A percentile compares a stretch with the other conserved stretches of the same genome.
These are phyloP conservation scores for Ophiosphaerella herpotricha DNA, from an alignment of 2,329 filamentous ascomycete genomes.

Conservation along the genomic window DNA sequence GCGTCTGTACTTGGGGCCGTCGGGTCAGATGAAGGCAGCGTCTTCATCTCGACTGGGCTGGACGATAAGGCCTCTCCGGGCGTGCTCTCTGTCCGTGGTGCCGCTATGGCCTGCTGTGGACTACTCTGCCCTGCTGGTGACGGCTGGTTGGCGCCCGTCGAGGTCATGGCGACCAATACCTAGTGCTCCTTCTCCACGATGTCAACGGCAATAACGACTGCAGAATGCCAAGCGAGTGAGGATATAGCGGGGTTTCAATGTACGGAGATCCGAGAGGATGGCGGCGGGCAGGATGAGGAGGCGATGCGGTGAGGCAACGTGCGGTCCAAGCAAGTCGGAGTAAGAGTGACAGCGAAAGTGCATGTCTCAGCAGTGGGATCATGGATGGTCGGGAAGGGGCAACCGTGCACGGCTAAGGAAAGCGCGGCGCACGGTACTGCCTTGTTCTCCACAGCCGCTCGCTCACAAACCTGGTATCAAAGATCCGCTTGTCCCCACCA, in stretches of 20 bases:
- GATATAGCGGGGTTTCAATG: constrained; percentile 1
- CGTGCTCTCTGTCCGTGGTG: constrained; percentile 28
- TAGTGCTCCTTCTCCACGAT: constrained; percentile 15
- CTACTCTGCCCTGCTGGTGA: constrained; percentile 29
- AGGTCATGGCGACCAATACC: constrained; percentile 36
- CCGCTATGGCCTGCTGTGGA: constrained; percentile 23
- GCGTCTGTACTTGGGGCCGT: constrained; percentile 20
- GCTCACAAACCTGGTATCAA: constrained; percentile 26
- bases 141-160: constrained; percentile 30
- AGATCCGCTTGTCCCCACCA: constrained; percentile 27
- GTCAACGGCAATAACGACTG: constrained; percentile 26
- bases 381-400: constrained; percentile 17
- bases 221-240: constrained; percentile 19
- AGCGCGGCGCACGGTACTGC: constrained; percentile 17
- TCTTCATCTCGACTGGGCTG: constrained; percentile 43
- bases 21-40: constrained; percentile 27
- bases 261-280: constrained; percentile 1
- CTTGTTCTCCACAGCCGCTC: constrained; percentile 22
- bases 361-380: constrained; percentile 12
- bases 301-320: constrained; percentile 5
- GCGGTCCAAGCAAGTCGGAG: background rate
- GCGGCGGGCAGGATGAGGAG: constrained; percentile 1
- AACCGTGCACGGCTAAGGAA: constrained; percentile 25
- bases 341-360: background rate
- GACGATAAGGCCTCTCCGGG: constrained; percentile 25